These are phyloP conservation scores for Aspergillus brasiliensis DNA, from an alignment of 2,329 filamentous ascomycete species.

Conservation along the genomic window DNA sequence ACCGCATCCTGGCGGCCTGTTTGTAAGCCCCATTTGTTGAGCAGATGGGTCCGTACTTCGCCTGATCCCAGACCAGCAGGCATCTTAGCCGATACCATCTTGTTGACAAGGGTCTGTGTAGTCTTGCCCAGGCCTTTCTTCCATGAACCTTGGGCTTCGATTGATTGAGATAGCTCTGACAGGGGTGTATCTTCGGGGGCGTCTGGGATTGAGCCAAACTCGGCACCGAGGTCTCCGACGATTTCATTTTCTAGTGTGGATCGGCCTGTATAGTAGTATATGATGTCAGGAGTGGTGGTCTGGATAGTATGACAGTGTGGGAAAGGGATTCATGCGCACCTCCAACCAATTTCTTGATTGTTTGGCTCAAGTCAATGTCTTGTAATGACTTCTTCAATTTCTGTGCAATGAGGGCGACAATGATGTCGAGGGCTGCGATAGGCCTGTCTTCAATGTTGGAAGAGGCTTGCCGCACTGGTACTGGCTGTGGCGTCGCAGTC, in stretches of 20 bases:
- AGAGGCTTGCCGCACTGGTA: neutral
- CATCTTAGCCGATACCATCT: conserved; percentile 10
- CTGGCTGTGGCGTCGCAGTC: neutral
- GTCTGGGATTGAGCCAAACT: conserved; percentile 9
- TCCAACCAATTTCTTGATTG: neutral
- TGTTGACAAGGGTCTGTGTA: conserved; percentile 3
- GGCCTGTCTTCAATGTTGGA: neutral
- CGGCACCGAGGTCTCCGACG: conserved; percentile 7
- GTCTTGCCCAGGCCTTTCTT: conserved; percentile 3
- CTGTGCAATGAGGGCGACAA: neutral
- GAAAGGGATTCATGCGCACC: neutral
- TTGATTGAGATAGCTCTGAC: neutral
- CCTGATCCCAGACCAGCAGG: neutral
- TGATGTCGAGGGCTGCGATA: neutral
- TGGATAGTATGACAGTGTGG: neutral
- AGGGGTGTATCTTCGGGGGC: conserved; percentile 9
- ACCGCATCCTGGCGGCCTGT: conserved; percentile 7
- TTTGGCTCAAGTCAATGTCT: neutral
- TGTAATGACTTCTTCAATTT: neutral
- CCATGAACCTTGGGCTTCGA: conserved; percentile 4
- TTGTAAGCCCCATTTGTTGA: neutral
- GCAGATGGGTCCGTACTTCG: neutral
- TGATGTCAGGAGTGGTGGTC: neutral
- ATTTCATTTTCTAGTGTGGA: conserved; percentile 12
- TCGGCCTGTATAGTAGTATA: neutral